These are phyloP conservation scores for Fusarium pseudocircinatum DNA, from an alignment of 2,329 filamentous ascomycete species.

Conservation along the genomic window DNA sequence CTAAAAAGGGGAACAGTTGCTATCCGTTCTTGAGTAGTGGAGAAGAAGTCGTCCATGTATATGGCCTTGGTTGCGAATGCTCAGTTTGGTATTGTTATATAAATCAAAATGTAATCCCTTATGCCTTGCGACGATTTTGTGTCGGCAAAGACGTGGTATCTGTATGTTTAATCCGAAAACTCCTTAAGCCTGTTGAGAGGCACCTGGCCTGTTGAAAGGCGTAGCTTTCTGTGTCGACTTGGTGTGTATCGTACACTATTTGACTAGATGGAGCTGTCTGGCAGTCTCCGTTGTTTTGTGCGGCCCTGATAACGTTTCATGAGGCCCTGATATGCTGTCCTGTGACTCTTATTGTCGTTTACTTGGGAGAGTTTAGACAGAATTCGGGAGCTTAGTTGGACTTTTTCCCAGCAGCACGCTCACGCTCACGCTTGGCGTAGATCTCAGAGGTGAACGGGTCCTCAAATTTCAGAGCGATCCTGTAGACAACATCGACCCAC, in stretches of 20 bases:
- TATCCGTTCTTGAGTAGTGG: not conserved
- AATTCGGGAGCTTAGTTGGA: conserved; percentile 50
- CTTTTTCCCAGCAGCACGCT: conserved; percentile 65
- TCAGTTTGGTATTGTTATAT: conserved; percentile 25
- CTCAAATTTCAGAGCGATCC: conserved; percentile 84
- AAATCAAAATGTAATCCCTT: conserved; percentile 26
- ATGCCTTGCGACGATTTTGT: conserved; percentile 23
- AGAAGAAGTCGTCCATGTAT: not conserved
- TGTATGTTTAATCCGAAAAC: conserved; percentile 27
- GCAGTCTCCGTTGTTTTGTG: not conserved
- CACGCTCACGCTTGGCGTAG: conserved; percentile 83
- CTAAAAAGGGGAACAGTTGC: not conserved
- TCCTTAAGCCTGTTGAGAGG: conserved; percentile 45
- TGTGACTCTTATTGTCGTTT: conserved; percentile 7
- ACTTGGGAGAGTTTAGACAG: conserved; percentile 8
- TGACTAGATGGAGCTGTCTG: conserved; percentile 8
- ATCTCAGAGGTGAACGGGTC: conserved; percentile 95
- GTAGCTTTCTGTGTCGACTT: conserved; percentile 35
- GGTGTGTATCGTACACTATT: conserved; percentile 24
- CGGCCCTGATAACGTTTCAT: not conserved
- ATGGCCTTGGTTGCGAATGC: conserved; percentile 16
- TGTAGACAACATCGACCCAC: conserved; percentile 81
- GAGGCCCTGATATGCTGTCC: not conserved
- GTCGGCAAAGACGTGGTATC: conserved; percentile 30
- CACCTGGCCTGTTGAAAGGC: conserved; percentile 44